Conservation (phyloP, 345 rosid genomes). For the Clarkia xantiana region DNA sequence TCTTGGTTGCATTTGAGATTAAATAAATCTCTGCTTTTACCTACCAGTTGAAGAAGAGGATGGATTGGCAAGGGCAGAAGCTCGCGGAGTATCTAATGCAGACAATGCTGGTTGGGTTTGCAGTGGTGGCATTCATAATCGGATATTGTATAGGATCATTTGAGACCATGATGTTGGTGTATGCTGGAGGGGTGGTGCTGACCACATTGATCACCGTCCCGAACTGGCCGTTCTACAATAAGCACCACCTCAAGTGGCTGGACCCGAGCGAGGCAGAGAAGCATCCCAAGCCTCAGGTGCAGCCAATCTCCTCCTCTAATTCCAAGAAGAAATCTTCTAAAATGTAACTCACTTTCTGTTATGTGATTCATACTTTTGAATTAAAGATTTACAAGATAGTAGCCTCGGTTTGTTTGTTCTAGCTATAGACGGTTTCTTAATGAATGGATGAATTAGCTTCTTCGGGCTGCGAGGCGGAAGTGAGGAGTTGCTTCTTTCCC, state of each 20-base stretch:
- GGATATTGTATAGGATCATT: slow-evolving; percentile 63
- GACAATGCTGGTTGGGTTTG: slow-evolving; percentile 50
- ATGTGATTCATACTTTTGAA: too few species aligned
- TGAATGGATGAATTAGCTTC: too few species aligned
- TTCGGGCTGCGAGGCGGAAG: too few species aligned
- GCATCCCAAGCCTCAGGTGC: slow-evolving; percentile 5
- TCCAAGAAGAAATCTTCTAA: slow-evolving; percentile 50
- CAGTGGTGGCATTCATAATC: slow-evolving; percentile 30
- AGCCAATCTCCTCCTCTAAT: neutral
- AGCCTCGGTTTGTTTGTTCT: too few species aligned
- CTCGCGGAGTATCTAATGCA: slow-evolving; percentile 89
- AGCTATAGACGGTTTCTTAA: too few species aligned
- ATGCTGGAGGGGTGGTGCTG: slow-evolving; percentile 60
- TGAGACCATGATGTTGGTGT: slow-evolving; percentile 52
- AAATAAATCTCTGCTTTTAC: neutral
- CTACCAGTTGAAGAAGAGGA: slow-evolving; percentile 7
- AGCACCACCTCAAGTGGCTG: neutral
- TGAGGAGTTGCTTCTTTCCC: too few species aligned
- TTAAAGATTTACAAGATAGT: too few species aligned
- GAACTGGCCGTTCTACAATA: slow-evolving; percentile 2
- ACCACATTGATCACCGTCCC: slow-evolving; percentile 1
- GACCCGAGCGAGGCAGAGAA: slow-evolving; percentile 36
- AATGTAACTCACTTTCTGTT: slow-evolving; percentile 7
- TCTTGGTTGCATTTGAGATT: too few species aligned
- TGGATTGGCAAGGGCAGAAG: slow-evolving; percentile 99